phyloP scores from a whole-genome alignment of 495 filamentous ascomycete genomes.

The Hypoxylon trugodes region DNA sequence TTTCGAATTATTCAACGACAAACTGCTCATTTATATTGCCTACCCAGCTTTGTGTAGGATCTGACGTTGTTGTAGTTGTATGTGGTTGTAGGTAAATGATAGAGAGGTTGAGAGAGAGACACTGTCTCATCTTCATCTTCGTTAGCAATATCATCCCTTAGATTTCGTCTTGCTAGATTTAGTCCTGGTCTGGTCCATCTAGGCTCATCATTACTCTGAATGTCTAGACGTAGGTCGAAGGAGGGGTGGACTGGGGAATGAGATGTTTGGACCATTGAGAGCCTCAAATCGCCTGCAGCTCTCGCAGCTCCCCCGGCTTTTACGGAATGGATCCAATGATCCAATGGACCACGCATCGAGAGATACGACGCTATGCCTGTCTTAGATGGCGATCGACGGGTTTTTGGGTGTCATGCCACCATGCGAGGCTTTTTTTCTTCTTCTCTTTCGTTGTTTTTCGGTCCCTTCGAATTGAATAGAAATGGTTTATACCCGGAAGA shows the following conservation, averaged over 20 bases:
- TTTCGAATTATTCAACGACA: neutral
- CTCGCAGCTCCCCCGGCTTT: constrained; percentile 27
- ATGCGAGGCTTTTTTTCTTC: constrained; percentile 22
- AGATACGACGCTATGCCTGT: constrained; percentile 33
- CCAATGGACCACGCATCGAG: constrained; percentile 14
- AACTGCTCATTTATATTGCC: constrained; percentile 31
- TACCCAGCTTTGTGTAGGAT: neutral
- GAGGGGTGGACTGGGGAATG: neutral
- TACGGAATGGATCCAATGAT: too few species aligned
- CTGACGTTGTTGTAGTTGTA: neutral
- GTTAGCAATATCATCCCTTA: constrained; percentile 1
- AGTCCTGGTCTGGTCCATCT: neutral
- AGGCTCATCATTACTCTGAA: constrained; percentile 23
- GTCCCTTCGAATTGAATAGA: constrained; percentile 2
- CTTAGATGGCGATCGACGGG: constrained; percentile 37
- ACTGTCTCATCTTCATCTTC: too few species aligned
- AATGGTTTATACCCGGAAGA: constrained; percentile 16
- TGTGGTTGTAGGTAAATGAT: neutral
- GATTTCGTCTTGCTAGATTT: constrained; percentile 11
- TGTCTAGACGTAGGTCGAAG: neutral
- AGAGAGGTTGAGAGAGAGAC: too few species aligned
- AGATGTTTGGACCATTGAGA: constrained; percentile 35
- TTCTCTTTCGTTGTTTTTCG: neutral
- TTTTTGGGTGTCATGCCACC: constrained; percentile 35
- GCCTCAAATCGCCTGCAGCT: constrained; percentile 35